Conservation (phyloP, 2,329 filamentous ascomycete genomes). For the Lachnellula cervina region DNA sequence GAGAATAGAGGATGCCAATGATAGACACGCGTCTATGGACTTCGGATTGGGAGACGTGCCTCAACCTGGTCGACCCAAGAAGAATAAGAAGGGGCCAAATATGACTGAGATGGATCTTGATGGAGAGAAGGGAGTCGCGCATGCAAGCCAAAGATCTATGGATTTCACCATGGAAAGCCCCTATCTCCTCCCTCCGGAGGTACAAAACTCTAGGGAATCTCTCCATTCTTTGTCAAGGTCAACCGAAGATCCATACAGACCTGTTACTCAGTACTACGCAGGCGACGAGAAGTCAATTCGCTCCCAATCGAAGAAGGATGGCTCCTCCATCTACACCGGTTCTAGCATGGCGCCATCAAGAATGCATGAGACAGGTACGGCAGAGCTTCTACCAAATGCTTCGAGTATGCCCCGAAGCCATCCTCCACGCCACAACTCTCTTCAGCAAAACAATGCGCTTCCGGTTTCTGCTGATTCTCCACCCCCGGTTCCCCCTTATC, state of each 20-base stretch:
- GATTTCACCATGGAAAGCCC: slow-evolving; percentile 72
- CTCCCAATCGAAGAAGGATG: slow-evolving; percentile 41
- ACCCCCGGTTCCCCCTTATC: slow-evolving; percentile 21
- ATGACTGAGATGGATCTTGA: slow-evolving; percentile 1
- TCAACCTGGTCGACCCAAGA: slow-evolving; percentile 21
- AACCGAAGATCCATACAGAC: slow-evolving; percentile 80
- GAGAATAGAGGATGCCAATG: slow-evolving; percentile 71
- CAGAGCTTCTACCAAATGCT: slow-evolving; percentile 26
- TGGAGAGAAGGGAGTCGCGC: slow-evolving; percentile 27
- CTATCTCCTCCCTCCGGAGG: slow-evolving; percentile 82
- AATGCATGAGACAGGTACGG: slow-evolving; percentile 20
- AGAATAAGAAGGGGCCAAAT: background rate
- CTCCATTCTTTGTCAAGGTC: slow-evolving; percentile 78
- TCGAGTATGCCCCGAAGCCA: slow-evolving; percentile 22
- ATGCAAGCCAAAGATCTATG: slow-evolving; percentile 51
- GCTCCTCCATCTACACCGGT: slow-evolving; percentile 44
- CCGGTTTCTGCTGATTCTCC: slow-evolving; percentile 33
- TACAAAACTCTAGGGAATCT: slow-evolving; percentile 78
- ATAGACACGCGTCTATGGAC: slow-evolving; percentile 87
- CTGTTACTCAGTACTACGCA: slow-evolving; percentile 50
- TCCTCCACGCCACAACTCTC: slow-evolving; percentile 42
- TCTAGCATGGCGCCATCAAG: slow-evolving; percentile 31
- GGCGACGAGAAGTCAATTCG: slow-evolving; percentile 54
- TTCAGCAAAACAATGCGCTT: slow-evolving; percentile 38
- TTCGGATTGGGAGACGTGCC: slow-evolving; percentile 68